Base-by-base conservation (phyloP, 257 asterid species). In the Paulownia fortunei region DNA sequence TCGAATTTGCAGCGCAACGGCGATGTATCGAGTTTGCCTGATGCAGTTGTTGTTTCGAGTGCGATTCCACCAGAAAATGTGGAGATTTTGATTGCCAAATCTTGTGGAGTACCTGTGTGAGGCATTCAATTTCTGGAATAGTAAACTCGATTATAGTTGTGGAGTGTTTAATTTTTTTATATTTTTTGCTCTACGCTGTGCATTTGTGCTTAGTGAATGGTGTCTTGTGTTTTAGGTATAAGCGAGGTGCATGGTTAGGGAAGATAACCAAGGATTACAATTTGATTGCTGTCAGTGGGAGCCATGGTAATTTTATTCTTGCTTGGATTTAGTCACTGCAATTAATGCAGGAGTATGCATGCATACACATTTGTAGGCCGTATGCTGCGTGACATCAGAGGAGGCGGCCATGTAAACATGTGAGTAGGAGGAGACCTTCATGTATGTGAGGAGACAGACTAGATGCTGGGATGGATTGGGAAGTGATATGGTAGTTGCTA, bases 221-320 rank as follows among this genome's bases (percentile, higher is more conserved):
- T 15, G 56, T 78, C 37, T 60, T 18, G 30, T 73, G 23, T 30
- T 47, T 56, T 82, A 83, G 86, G 78, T 71, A 71, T 52, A 83
- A 81, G 74, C 79, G 84, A 72, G 86, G 81, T 60, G 74, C 63
- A 8, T 81, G 87, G 89, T 79, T 83, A 84, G 82, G 80, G 13
- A 81, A 78, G 82, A 64, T 86, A 59, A 83, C 89, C 47, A 47
- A 72, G 78, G 59, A 42, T 32, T 75, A 67, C 78, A 76, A 83
- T n/a, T 82, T 86, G 82, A 78, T 79, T 78, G 87, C 86, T 37
- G 84, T 83, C 60, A 64, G 83, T 64, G 88, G 90, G 32, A 81
- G 80, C 78, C 88, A 76, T 76, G 86, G 88, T 86, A 79, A 73
- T 46, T 3, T 15, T 49, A 2, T 13, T 72, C 47, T 69, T 61